These are phyloP conservation scores for Pseudisothecium myosuroides DNA, from an alignment of 225 moss, liverwort and hornwort species.

Conservation along the genomic window DNA sequence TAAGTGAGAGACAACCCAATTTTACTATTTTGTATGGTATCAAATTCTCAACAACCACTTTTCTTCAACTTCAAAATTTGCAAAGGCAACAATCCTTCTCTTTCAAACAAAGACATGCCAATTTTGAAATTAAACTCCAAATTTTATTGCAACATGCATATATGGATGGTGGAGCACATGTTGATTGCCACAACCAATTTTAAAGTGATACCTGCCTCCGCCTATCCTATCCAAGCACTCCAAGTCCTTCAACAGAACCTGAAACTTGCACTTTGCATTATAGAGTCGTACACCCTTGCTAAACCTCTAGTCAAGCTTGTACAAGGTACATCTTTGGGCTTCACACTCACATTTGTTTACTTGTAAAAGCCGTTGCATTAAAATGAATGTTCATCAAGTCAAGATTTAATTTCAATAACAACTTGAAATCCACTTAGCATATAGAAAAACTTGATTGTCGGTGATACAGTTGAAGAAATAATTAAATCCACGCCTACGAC, in stretches of 20 bases:
- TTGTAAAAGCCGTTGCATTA: too few species aligned
- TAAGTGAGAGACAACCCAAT: too few species aligned
- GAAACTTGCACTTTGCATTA: background rate
- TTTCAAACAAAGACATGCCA: background rate
- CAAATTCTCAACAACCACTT: fast-evolving
- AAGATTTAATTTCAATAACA: too few species aligned
- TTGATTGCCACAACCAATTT: fast-evolving
- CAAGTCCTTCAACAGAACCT: background rate
- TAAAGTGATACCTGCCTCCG: background rate
- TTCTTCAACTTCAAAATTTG: background rate
- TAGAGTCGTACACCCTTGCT: too few species aligned
- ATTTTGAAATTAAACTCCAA: background rate
- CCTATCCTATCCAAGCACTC: background rate
- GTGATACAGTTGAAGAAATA: too few species aligned
- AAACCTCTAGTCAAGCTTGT: too few species aligned
- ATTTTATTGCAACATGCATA: background rate
- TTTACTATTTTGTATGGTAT: too few species aligned
- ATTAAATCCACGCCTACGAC: too few species aligned
- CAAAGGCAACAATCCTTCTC: background rate
- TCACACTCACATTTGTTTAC: fast-evolving
- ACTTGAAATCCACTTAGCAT: too few species aligned
- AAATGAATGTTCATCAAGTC: too few species aligned
- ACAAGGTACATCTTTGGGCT: too few species aligned
- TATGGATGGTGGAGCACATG: fast-evolving
- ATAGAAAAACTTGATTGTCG: too few species aligned